Evolutionary conservation across 2,329 filamentous ascomycete species (phyloP).

Genomic region (Zymoseptoria crescenta): DNA sequence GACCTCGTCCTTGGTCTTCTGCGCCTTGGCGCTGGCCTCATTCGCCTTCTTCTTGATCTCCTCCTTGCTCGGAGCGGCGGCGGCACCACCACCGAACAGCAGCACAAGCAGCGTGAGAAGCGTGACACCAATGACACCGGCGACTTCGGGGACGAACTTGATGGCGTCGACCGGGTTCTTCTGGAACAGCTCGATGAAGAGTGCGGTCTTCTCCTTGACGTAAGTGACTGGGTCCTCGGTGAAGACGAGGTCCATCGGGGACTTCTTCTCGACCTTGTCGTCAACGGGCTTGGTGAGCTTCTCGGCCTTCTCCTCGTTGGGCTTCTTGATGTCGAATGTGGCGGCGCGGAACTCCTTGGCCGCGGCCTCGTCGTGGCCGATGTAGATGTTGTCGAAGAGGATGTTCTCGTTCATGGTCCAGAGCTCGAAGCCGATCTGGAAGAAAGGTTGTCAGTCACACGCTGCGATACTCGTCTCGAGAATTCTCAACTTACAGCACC

Average conservation of each 20-base stretch:
- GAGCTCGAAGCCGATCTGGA: slow-evolving; percentile 91
- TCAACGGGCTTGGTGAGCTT: slow-evolving; percentile 69
- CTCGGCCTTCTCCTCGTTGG: slow-evolving; percentile 72
- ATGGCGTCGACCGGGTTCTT: slow-evolving; percentile 75
- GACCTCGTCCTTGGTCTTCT: slow-evolving; percentile 59
- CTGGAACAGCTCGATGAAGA: slow-evolving; percentile 80
- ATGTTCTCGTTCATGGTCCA: slow-evolving; percentile 99
- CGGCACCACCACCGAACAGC: slow-evolving; percentile 56
- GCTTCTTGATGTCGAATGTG: slow-evolving; percentile 83
- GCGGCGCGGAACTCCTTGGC: slow-evolving; percentile 81
- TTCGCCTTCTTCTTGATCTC: slow-evolving; percentile 65
- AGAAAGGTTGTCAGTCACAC: slow-evolving; percentile 8
- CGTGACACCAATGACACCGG: slow-evolving; percentile 67
- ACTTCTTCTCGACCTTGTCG: slow-evolving; percentile 49
- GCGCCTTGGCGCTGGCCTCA: slow-evolving; percentile 65
- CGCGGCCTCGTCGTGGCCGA: slow-evolving; percentile 92
- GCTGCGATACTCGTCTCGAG: not conserved
- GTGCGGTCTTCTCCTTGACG: slow-evolving; percentile 84
- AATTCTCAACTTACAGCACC: slow-evolving; percentile 65
- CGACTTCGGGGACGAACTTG: slow-evolving; percentile 86
- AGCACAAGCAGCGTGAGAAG: slow-evolving; percentile 63
- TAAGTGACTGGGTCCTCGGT: slow-evolving; percentile 80
- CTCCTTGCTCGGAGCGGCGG: slow-evolving; percentile 55
- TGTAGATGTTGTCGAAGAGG: slow-evolving; percentile 99
- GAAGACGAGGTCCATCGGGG: slow-evolving; percentile 75